phyloP scores from a whole-genome alignment of 768 basidiomycete genomes.

The Lenzites betulinus region DNA sequence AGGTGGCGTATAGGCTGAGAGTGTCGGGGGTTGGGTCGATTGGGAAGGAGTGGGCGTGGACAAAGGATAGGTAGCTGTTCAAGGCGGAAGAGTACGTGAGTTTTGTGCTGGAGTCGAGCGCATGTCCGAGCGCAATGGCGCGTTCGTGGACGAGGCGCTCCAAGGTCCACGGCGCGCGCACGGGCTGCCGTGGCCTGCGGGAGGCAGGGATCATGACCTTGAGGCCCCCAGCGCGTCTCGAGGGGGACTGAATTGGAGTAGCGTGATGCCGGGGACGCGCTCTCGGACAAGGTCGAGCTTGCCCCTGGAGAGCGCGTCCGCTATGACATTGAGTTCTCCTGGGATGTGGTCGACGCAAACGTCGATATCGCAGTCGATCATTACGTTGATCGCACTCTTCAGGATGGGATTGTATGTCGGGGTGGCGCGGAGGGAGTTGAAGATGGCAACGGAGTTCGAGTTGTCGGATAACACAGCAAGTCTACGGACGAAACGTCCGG shows the following conservation, averaged over 20 bases:
- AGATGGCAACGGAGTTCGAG: constrained; percentile 29
- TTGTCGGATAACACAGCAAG: constrained; percentile 16
- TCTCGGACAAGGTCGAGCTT: neutral
- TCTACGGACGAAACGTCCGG: neutral
- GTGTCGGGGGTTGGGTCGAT: constrained; percentile 41
- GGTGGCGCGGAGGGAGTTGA: constrained; percentile 22
- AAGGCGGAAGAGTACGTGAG: constrained; percentile 41
- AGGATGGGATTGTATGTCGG: constrained; percentile 25
- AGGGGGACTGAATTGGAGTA: constrained; percentile 22
- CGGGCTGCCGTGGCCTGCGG: constrained; percentile 34
- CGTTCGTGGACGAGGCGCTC: no score
- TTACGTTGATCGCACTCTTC: constrained; percentile 7
- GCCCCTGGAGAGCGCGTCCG: constrained; percentile 26
- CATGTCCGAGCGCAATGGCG: no score
- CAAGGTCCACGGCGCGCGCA: constrained; percentile 35
- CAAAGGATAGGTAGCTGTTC: constrained; percentile 43
- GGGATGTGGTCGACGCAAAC: constrained; percentile 29
- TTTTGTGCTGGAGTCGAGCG: no score
- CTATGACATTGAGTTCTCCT: constrained; percentile 26
- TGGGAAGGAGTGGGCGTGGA: constrained; percentile 33
- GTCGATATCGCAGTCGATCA: constrained; percentile 16
- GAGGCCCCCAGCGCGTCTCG: constrained; percentile 29
- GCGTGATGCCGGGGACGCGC: neutral
- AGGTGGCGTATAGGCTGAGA: constrained; percentile 38
- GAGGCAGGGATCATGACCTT: constrained; percentile 18